Evolutionary conservation across 164 flowering plant species (phyloP), one percentile per base, ranked within the genome.

Genomic region (Stephania cephalantha): DNA sequence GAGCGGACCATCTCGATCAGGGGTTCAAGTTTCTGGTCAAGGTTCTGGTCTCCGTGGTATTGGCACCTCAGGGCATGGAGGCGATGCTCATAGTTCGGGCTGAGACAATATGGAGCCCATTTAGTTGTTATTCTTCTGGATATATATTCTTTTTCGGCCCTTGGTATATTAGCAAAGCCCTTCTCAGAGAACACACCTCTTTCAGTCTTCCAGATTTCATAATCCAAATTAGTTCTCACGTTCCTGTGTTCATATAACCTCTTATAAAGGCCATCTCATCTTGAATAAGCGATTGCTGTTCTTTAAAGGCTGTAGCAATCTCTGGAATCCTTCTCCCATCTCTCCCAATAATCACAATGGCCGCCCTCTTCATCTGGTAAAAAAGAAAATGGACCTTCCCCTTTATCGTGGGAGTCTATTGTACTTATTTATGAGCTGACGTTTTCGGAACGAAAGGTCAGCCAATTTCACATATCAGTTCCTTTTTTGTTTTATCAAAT

Each of bases 201-300:
- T 72, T 25, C 70, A 71, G 50, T 71, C 74, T 18, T 71, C 78
- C 53, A 29, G 78, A 75, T 81, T 82, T 84, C 83, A 69, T 70
- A 68, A 73, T 46, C 73, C 58, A 63, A 55, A 42, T 17, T 22
- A 42, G 17, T 61, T 64, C 70, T 35, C 44, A 65, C 55, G 58
- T 63, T 79, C 71, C 73, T 70, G 73, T 84, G 86, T 88, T 74
- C 76, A 86, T 85, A 84, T 70, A 55, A 76, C 73, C 67, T 65
- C 66, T 73, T 71, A 68, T 78, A 46, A 73, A 74, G 74, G 64
- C 25, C 66, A n/a, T 6, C 72, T 79, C 74, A 68, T 77, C 78
- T 78, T 72, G 76, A 88, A 90, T 90, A 90, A 90, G 83, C 78
- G 78, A 82, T 83, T 77, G 69, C 83, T 81, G 72, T 74, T 79